phyloP scores from a whole-genome alignment of 495 filamentous ascomycete species.

The Penicillium fimorum region DNA sequence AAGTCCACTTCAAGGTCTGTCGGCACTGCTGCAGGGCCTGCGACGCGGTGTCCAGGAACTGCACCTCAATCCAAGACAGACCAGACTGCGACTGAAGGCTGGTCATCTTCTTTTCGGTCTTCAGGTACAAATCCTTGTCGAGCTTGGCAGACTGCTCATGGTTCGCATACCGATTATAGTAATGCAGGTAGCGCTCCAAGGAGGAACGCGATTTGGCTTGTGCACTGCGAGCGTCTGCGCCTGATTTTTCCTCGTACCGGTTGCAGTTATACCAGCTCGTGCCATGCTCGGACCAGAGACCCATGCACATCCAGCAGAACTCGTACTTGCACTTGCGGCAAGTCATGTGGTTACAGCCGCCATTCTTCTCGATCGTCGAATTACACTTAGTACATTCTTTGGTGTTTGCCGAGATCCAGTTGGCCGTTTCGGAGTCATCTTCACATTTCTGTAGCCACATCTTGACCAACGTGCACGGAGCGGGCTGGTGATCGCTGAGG shows the following conservation, averaged over 20 bases:
- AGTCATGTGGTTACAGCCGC: constrained; percentile 99
- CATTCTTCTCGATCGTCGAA: constrained; percentile 98
- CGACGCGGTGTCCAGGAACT: constrained; percentile 90
- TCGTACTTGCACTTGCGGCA: constrained; percentile 98
- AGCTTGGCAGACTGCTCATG: constrained; percentile 97
- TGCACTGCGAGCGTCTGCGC: constrained; percentile 80
- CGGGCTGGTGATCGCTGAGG: constrained; percentile 87
- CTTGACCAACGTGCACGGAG: constrained; percentile 88
- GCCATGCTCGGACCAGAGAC: constrained; percentile 95
- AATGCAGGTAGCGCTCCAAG: constrained; percentile 91
- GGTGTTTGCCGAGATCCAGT: constrained; percentile 99
- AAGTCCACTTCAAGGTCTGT: constrained; percentile 98
- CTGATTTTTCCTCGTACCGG: constrained; percentile 92
- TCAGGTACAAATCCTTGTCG: constrained; percentile 91
- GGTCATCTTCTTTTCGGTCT: constrained; percentile 99
- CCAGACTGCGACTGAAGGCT: constrained; percentile 87
- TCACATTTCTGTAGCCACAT: constrained; percentile 98
- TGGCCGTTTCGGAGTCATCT: constrained; percentile 96
- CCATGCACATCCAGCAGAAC: constrained; percentile 99
- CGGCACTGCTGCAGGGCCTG: constrained; percentile 93
- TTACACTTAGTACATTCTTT: constrained; percentile 96
- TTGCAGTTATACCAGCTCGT: constrained; percentile 99
- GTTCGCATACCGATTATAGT: constrained; percentile 98
- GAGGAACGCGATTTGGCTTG: constrained; percentile 88
- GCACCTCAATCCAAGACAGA: constrained; percentile 99